Base-by-base conservation (phyloP, 805 yeast genomes). In the Yarrowia sp. region DNA sequence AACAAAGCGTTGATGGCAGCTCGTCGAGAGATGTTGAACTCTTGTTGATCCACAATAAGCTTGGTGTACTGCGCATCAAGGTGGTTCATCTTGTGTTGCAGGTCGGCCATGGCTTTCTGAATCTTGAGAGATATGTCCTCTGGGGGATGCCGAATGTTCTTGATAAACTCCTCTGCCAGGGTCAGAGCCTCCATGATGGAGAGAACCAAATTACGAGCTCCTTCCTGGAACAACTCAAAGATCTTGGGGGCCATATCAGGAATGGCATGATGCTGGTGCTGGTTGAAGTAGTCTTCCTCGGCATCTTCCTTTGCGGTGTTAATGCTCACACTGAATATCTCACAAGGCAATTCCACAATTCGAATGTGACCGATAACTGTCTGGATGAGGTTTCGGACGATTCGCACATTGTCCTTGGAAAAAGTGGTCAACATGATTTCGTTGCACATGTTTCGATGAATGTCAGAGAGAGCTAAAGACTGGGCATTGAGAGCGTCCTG, bases 381-480 rank as follows among this genome's bases (percentile, higher is more conserved):
- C n/a, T 81, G 82, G 22, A 81, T 62, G n/a, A 73, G 70, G 70
- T 81, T 82, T 71, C 84, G 75, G 14, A 81, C 69, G 1, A 66
- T 67, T 61, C 76, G 73, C 43, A 81, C 68, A 30, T 74, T 73
- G 19, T 67, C 70, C 36, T 70, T 72, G 19, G 75, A 66, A 65
- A 79, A 75, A 4, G 72, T 71, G 0, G 81, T 72, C 7, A 81
- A 43, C 24, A 79, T 75, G 21, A 76, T 54, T 49, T 79, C 82
- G 68, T 78, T 79, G 11, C 76, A 70, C 65, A 77, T 78, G 65
- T 81, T 83, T 67, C 84, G 75, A 64, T 77, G 79, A 12, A 73
- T 72, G 61, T 79, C 80, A 0, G 83, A 75, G 3, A 81, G 69
- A 5, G 67, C 68, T 1, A 79, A 68, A 2, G 79, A 68, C 7